Evolutionary conservation across 371 early-diverging fungal species (phyloP).

Genomic region (Mortierella sp.): DNA sequence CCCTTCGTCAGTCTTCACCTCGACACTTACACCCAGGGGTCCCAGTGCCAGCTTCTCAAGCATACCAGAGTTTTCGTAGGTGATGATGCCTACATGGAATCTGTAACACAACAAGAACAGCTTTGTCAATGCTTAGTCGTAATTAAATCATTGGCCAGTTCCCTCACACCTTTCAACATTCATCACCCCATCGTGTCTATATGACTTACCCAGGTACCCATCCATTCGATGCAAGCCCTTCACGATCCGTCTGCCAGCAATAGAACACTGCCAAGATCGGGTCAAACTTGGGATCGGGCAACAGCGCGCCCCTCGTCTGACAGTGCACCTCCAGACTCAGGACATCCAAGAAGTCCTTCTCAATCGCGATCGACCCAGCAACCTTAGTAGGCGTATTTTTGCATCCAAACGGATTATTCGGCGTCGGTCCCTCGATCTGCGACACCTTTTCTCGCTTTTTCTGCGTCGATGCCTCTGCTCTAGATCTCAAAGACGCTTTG

Average conservation of each 20-base stretch:
- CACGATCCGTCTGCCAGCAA: conserved; percentile 48
- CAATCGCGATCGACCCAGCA: conserved; percentile 45
- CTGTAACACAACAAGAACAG: conserved; percentile 4
- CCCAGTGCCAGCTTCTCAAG: conserved; percentile 26
- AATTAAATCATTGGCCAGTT: not conserved
- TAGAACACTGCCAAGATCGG: conserved; percentile 49
- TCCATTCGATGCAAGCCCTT: conserved; percentile 44
- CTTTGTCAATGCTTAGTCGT: not conserved
- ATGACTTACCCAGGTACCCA: conserved; percentile 53
- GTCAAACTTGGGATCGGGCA: conserved; percentile 59
- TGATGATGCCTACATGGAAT: conserved; percentile 39
- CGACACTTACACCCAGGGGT: conserved; percentile 26
- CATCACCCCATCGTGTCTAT: not conserved
- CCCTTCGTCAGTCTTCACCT: conserved; percentile 60
- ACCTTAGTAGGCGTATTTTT: conserved; percentile 67
- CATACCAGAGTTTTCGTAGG: conserved; percentile 31
- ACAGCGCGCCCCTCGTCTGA: conserved; percentile 33
- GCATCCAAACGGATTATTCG: conserved; percentile 69
- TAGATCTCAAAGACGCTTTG: conserved; percentile 20
- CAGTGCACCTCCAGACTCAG: conserved; percentile 59
- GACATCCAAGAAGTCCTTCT: conserved; percentile 60
- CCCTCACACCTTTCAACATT: not conserved
- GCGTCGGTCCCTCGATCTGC: conserved; percentile 72
- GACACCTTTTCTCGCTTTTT: conserved; percentile 36
- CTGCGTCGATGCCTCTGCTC: conserved; percentile 36